Evolutionary conservation across 2,329 filamentous ascomycete species (phyloP).

Genomic region (Colletotrichum eleusines): DNA sequence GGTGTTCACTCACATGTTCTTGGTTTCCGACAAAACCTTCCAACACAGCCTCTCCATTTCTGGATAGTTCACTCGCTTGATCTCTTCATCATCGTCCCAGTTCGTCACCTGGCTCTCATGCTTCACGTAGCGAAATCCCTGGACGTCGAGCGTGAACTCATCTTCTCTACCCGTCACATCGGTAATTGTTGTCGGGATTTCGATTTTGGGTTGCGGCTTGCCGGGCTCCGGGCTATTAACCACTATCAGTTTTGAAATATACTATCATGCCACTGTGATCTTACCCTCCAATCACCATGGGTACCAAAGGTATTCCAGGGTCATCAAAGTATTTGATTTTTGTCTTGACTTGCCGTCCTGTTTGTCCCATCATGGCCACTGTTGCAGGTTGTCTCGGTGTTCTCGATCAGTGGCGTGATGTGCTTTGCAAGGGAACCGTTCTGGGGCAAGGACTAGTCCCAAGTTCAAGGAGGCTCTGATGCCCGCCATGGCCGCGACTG

Average conservation of each 20-base stretch:
- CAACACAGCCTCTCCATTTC: conserved; percentile 42
- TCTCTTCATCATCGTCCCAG: conserved; percentile 65
- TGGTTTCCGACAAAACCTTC: conserved; percentile 35
- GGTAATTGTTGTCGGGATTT: conserved; percentile 62
- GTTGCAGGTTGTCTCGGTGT: neutral
- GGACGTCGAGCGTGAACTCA: conserved; percentile 69
- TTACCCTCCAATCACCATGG: conserved; percentile 39
- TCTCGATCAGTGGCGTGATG: neutral
- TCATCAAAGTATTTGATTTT: conserved; percentile 40
- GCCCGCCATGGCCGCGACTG: neutral
- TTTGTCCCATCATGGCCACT: conserved; percentile 2
- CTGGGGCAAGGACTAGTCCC: neutral
- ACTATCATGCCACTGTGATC: neutral
- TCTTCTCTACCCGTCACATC: conserved; percentile 74
- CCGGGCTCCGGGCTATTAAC: conserved; percentile 22
- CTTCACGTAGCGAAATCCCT: conserved; percentile 66
- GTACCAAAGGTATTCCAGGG: conserved; percentile 37
- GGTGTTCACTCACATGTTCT: conserved; percentile 20
- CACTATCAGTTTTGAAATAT: conserved; percentile 2
- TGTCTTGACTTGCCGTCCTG: conserved; percentile 30
- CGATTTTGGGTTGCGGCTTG: conserved; percentile 64
- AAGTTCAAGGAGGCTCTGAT: neutral
- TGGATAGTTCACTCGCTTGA: conserved; percentile 54
- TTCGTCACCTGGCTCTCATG: conserved; percentile 66
- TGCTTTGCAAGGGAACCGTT: no score